These are phyloP conservation scores for sorghum (Sorghum bicolor) DNA, from an alignment of 176 grass and related monocot species.

Conservation along the genomic window Sorghum_bicolor_NCBIv3 NC_012870.2:63599001-63599500, in stretches of 20 bases:
- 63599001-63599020: too few relatives aligned
- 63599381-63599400: background rate
- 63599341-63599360: background rate
- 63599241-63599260: background rate
- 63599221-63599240: background rate
- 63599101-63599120: background rate
- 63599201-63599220: background rate
- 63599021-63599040: background rate
- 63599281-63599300: background rate
- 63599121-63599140: conserved; percentile 1
- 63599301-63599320: background rate
- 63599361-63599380: background rate
- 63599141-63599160: conserved; percentile 38
- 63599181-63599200: background rate
- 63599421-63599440: background rate
- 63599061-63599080: too few relatives aligned
- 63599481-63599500: background rate
- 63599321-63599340: background rate
- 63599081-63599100: background rate
- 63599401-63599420: conserved; percentile 15
- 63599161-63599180: conserved; percentile 26
- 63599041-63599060: background rate
- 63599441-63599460: background rate
- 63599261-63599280: background rate
- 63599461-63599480: too few relatives aligned